Evolutionary conservation across 2,329 filamentous ascomycete genomes (phyloP), one percentile per base, ranked within the genome.

Genomic region (Mycosphaerella arachidis): DNA sequence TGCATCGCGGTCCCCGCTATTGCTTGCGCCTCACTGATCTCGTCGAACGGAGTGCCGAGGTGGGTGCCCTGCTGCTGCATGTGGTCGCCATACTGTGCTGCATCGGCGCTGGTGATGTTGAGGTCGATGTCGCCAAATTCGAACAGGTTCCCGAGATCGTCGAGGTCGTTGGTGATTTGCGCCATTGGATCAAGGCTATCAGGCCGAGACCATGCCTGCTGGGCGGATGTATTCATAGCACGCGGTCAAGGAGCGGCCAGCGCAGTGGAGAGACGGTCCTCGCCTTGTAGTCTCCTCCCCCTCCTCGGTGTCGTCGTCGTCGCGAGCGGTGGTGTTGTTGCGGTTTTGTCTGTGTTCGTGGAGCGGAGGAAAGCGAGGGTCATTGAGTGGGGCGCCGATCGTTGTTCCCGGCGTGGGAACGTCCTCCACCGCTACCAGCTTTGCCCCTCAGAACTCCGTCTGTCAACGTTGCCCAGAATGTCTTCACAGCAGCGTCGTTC

Each of bases 91-190:
- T 67, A 71, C 31, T 65, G 61, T 18, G 58, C 45, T 18, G 57
- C 53, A 52, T 67, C 67, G 18, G 65, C 52, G 33, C 72, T 65
- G 56, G 67, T 68, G 56, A 68, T 68, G 45, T 73, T 65, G n/a
- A 40, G 33, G 56, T 74, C 71, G 50, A 74, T 70, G 55, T 74
- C 70, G 46, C 70, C 71, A 48, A 74, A 72, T 54, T 79, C 75
- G 66, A 80, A 75, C 50, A 80, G 71, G 60, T 74, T 75, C 59
- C 70, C 72, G 56, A 79, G 75, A 59, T 79, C 76, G 61, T 79
- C 75, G 40, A 79, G 72, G 31, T 75, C 71, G 37, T 57, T 64
- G 35, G 56, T 59, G 61, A 74, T 68, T 40, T 72, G 67, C 61
- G 74, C 73, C 76, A 79, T 76, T 60, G 72, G 66, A 57, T 77